Conservation (phyloP, 768 basidiomycete species). For the Pluteus cervinus region DNA sequence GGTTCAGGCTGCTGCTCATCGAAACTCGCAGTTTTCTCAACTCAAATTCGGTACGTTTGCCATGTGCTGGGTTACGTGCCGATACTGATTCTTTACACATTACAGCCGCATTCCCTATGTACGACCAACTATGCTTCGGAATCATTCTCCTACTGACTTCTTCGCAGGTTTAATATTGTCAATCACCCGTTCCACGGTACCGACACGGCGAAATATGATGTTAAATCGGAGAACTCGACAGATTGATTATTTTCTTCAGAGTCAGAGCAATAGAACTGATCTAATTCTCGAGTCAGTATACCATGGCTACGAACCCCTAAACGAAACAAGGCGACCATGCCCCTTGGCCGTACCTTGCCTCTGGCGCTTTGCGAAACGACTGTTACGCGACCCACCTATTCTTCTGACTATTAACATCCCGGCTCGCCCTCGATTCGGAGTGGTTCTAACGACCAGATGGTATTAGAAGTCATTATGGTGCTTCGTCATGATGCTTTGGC, state of each 20-base stretch:
- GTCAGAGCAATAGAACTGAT: slow-evolving; percentile 2
- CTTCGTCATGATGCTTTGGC: too few species aligned
- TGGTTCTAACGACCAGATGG: too few species aligned
- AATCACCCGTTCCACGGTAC: slow-evolving; percentile 86
- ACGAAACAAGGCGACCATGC: too few species aligned
- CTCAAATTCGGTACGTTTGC: slow-evolving; percentile 77
- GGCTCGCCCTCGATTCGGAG: too few species aligned
- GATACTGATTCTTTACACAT: slow-evolving; percentile 10
- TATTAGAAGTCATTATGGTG: too few species aligned
- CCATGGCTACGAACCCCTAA: not conserved
- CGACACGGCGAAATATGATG: slow-evolving; percentile 75
- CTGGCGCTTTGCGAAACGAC: too few species aligned
- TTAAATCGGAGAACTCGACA: slow-evolving; percentile 26
- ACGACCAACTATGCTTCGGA: slow-evolving; percentile 17
- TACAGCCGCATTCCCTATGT: slow-evolving; percentile 74
- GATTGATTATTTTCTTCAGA: slow-evolving; percentile 10
- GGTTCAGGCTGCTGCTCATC: slow-evolving; percentile 81
- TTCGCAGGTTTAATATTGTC: slow-evolving; percentile 86
- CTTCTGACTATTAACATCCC: too few species aligned
- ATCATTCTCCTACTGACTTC: too few species aligned
- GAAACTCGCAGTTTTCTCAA: slow-evolving; percentile 91
- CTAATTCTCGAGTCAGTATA: not conserved
- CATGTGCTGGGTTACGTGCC: not conserved
- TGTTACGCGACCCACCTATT: too few species aligned
- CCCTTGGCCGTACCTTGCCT: too few species aligned